A percentile compares a stretch with the other conserved stretches of the same genome.
These are phyloP conservation scores for Wickerhamomyces rabaulensis DNA, from an alignment of 805 yeast genomes.

Conservation along the genomic window DNA sequence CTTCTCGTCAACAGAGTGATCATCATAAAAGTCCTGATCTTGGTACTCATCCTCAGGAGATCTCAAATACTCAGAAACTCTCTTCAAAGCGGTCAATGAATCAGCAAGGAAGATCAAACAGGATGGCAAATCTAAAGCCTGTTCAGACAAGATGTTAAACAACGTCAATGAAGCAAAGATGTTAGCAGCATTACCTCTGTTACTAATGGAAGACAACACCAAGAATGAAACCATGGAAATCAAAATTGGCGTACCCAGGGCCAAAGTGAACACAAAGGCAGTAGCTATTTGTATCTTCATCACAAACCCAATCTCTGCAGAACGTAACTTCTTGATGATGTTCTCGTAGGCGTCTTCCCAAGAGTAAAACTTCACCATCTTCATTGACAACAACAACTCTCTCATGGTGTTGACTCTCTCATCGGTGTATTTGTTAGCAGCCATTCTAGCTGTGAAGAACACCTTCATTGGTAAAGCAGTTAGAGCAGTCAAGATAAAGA, in stretches of 20 bases:
- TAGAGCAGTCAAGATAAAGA: conserved; percentile 33
- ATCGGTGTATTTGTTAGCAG: conserved; percentile 55
- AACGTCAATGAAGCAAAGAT: conserved; percentile 65
- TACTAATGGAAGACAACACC: conserved; percentile 29
- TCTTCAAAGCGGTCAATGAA: conserved; percentile 53
- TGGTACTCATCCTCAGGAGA: conserved; percentile 38
- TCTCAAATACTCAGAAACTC: conserved; percentile 47
- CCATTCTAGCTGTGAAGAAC: conserved; percentile 38
- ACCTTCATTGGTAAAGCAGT: conserved; percentile 41
- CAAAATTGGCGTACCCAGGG: conserved; percentile 41
- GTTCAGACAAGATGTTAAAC: conserved; percentile 54
- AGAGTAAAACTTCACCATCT: conserved; percentile 71
- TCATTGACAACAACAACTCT: conserved; percentile 54
- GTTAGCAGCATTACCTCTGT: conserved; percentile 47
- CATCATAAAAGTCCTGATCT: conserved; percentile 29
- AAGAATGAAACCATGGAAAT: conserved; percentile 50
- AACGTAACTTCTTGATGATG: conserved; percentile 45
- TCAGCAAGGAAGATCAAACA: conserved; percentile 53
- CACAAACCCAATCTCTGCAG: conserved; percentile 51
- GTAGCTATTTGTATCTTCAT: conserved; percentile 48
- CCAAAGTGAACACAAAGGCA: conserved; percentile 51
- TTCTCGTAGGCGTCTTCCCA: conserved; percentile 78
- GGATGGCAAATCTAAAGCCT: conserved; percentile 55
- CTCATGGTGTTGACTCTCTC: conserved; percentile 50
- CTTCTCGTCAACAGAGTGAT: conserved; percentile 8